Base-by-base conservation (phyloP, 2,329 filamentous ascomycete species). In the Fusarium armeniacum region DNA sequence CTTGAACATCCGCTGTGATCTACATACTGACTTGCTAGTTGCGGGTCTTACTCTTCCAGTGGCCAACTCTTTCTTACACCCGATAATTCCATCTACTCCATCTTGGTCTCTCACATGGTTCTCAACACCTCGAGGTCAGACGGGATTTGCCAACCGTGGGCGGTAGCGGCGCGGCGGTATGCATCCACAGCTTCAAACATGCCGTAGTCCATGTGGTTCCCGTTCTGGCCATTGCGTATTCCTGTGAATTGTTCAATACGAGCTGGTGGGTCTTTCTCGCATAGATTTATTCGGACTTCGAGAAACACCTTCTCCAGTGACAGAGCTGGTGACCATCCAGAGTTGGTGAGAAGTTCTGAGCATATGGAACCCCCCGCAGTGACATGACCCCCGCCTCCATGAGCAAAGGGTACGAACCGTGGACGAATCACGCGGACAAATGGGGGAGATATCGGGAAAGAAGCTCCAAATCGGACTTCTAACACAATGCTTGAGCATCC, bases 341-440 rank as follows among this genome's bases (percentile, higher is more conserved):
- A 87, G 77, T 90, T 93, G 2, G 94, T 97, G 66, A 97, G 84
- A 6, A 96, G 84, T 78, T 96, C 90, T 89, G 97, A 94, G 78
- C 87, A 89, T 81, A 98, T 88, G 2, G 94, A 92, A 2, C 94
- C 94, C 26, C 94, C 94, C 2, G 84, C 82, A 0, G 94, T 97
- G 63, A 98, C 90, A 77, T 97, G 93, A 1, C 94, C 94, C 26
- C 94, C 94, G 22, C 94, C 94, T 6, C 93, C 93, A 6, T 83
- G 73, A 28, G 82, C 76, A 75, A 95, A 95, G 3, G 88, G 84
- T 22, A 95, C 78, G 77, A 97, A 95, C 6, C 91, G 90, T 2
- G 94, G 94, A 8, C 91, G 88, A 55, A 97, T 86, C 18, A 97
- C 89, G 9, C 94, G 90, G 30, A 97, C 88, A 75, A 97, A 97